Percentiles rank a stretch among this genome's conserved stretches.
These are phyloP conservation scores for Phycomyces nitens DNA, from an alignment of 192 early-diverging fungal species.

Conservation along the genomic window DNA sequence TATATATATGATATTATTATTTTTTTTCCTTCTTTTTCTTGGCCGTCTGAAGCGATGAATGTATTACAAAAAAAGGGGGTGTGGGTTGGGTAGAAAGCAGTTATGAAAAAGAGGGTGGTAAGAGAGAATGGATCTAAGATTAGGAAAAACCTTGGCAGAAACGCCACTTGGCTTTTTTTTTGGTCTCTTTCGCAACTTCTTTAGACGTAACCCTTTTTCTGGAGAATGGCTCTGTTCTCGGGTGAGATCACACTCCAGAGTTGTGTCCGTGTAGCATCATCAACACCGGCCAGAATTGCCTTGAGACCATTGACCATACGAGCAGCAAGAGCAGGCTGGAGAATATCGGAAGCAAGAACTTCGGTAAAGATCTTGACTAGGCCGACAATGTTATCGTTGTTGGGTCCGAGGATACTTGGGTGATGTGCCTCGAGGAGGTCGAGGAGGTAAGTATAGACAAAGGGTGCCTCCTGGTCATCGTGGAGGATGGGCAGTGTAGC, in stretches of 20 bases:
- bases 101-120: slow-evolving; percentile 2
- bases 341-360: slow-evolving; percentile 52
- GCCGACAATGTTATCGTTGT: slow-evolving; percentile 58
- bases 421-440: slow-evolving; percentile 66
- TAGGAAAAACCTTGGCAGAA: background rate
- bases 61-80: too few species aligned
- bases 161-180: background rate
- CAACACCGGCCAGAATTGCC: slow-evolving; percentile 42
- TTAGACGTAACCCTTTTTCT: slow-evolving; percentile 31
- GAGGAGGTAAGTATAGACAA: slow-evolving; percentile 73
- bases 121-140: slow-evolving; percentile 1
- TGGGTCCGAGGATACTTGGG: slow-evolving; percentile 56
- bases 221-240: slow-evolving; percentile 37
- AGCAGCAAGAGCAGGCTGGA: slow-evolving; percentile 38
- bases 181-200: background rate
- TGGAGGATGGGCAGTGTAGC: slow-evolving; percentile 74
- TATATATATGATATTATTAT: too few species aligned
- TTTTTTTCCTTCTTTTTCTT: too few species aligned
- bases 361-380: slow-evolving; percentile 61
- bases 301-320: slow-evolving; percentile 56
- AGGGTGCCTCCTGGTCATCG: slow-evolving; percentile 85
- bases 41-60: too few species aligned
- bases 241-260: slow-evolving; percentile 56
- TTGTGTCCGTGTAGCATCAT: slow-evolving; percentile 42
- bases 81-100: too few species aligned